A percentile compares a stretch with the other conserved stretches of the same genome.
Evolutionary conservation across 805 yeast genomes (phyloP).

Genomic region (Teunomyces aglyptinius): DNA sequence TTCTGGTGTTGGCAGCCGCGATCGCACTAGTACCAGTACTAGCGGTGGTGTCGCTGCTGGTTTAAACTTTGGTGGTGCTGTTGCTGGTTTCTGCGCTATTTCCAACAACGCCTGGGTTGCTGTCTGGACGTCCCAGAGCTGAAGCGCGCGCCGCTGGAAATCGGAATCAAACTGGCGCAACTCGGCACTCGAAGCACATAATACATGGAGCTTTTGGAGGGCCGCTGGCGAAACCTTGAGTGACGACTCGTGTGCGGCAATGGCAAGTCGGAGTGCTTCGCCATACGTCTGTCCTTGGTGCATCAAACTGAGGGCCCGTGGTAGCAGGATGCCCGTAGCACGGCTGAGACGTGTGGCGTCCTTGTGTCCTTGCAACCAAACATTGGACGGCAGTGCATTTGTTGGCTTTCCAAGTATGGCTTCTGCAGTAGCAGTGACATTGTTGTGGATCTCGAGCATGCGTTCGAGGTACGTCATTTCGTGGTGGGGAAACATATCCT

Average conservation of each 20-base stretch:
- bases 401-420: background rate
- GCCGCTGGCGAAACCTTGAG: background rate
- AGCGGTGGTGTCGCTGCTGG: background rate
- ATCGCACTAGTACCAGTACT: no score
- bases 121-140: background rate
- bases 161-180: background rate
- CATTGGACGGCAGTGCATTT: background rate
- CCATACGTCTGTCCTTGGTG: background rate
- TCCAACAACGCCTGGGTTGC: background rate
- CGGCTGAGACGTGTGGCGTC: background rate
- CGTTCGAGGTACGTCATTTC: conserved; percentile 12
- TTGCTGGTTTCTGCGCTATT: background rate
- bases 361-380: background rate
- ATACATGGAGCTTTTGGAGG: background rate
- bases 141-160: background rate
- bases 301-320: background rate
- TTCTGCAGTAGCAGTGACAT: background rate
- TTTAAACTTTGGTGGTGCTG: background rate
- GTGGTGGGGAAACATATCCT: conserved; percentile 47
- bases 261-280: background rate
- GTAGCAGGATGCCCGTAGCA: background rate
- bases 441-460: background rate
- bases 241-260: background rate
- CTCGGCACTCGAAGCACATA: background rate
- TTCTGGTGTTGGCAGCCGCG: background rate